A percentile compares a stretch with the other conserved stretches of the same genome.
Evolutionary conservation across 345 rosid genomes (phyloP).

Genomic region (Abelmoschus esculentus): DNA sequence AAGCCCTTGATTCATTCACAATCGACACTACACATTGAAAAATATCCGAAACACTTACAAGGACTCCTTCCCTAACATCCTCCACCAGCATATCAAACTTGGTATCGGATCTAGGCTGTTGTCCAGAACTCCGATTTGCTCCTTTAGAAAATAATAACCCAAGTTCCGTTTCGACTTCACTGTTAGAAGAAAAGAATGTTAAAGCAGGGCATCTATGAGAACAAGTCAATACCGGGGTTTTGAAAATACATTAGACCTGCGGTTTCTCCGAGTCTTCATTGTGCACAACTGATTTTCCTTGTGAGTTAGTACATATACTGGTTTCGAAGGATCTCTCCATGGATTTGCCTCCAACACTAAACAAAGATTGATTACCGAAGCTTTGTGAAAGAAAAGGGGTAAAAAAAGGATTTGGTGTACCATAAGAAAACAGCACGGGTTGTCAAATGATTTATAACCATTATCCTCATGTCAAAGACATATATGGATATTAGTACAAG

Average conservation of each 20-base stretch:
- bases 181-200: constrained; percentile 22
- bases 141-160: constrained; percentile 70
- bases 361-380: constrained; percentile 9
- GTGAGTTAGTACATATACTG: constrained; percentile 77
- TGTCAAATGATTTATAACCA: not conserved
- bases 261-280: constrained; percentile 86
- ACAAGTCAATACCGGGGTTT: not conserved
- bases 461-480: not conserved
- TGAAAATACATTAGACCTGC: constrained; percentile 41
- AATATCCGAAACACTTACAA: constrained; percentile 38
- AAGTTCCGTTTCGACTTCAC: constrained; percentile 91
- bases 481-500: not conserved
- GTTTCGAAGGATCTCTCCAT: constrained; percentile 83
- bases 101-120: constrained; percentile 50
- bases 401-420: not conserved
- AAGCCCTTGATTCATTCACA: not conserved
- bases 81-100: constrained; percentile 94
- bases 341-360: constrained; percentile 92
- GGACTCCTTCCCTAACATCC: constrained; percentile 83
- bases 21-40: not conserved
- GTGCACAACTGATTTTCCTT: constrained; percentile 79
- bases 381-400: not conserved
- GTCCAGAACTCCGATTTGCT: constrained; percentile 41
- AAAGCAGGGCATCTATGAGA: constrained; percentile 13
- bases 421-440: not conserved